phyloP scores from a whole-genome alignment of 352 stramenopile genomes.

The Phytopythium aichiense region DNA sequence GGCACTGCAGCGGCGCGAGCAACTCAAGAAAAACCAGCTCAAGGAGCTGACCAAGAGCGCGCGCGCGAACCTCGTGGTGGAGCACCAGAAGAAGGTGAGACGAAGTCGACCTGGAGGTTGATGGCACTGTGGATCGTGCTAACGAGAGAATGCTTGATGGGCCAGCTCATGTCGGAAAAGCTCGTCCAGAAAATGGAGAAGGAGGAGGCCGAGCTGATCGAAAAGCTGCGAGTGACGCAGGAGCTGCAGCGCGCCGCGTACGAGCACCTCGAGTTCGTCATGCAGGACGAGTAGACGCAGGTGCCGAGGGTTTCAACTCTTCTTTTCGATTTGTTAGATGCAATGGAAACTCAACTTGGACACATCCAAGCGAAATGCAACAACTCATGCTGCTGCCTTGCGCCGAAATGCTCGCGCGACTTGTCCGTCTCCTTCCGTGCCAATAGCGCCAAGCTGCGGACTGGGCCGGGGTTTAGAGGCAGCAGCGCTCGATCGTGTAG shows the following conservation, averaged over 20 bases:
- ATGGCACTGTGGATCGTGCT: background rate
- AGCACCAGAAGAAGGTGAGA: constrained; percentile 46
- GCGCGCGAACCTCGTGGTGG: constrained; percentile 39
- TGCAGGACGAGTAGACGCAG: constrained; percentile 31
- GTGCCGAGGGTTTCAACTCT: background rate
- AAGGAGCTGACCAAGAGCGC: constrained; percentile 43
- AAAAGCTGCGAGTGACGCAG: constrained; percentile 55
- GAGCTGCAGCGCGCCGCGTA: constrained; percentile 60
- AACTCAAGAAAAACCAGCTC: constrained; percentile 43
- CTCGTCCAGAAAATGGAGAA: constrained; percentile 64
- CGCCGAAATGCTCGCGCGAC: too few species aligned
- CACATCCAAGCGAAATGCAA: too few species aligned
- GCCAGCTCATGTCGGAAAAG: constrained; percentile 41
- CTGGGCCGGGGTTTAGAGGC: background rate
- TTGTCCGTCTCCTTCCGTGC: background rate
- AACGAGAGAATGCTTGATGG: background rate
- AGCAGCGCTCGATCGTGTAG: background rate
- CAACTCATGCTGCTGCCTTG: too few species aligned
- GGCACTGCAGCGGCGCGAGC: constrained; percentile 34
- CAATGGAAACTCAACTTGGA: background rate
- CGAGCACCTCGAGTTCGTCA: constrained; percentile 63
- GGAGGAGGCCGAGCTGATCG: constrained; percentile 58
- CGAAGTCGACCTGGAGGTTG: background rate
- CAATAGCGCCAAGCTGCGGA: background rate
- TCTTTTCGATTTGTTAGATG: background rate